phyloP scores from a whole-genome alignment of 1,139 yeast species.

The Hanseniaspora uvarum region DNA sequence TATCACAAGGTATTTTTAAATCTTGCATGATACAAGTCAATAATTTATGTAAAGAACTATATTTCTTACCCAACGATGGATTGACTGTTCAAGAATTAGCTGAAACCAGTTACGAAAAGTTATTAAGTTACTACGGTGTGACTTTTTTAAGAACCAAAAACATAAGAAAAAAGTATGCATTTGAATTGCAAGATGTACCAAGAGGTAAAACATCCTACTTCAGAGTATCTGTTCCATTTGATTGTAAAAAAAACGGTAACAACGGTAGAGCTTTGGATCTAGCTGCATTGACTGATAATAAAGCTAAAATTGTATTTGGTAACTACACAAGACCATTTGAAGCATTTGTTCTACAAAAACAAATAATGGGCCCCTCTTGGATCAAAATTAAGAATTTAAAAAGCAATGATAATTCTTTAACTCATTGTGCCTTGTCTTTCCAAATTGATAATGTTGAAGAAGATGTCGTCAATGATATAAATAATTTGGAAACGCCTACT shows the following conservation, averaged over 20 bases:
- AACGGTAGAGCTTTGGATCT: slow-evolving; percentile 49
- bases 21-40: slow-evolving; percentile 73
- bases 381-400: slow-evolving; percentile 55
- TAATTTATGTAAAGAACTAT: slow-evolving; percentile 62
- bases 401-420: slow-evolving; percentile 43
- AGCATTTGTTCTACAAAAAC: slow-evolving; percentile 69
- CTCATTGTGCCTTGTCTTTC: slow-evolving; percentile 51
- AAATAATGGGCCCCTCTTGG: slow-evolving; percentile 98
- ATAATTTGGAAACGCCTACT: slow-evolving; percentile 43
- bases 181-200: slow-evolving; percentile 75
- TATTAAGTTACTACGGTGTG: slow-evolving; percentile 55
- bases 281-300: slow-evolving; percentile 33
- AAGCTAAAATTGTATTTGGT: slow-evolving; percentile 83
- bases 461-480: slow-evolving; percentile 37
- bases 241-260: slow-evolving; percentile 44
- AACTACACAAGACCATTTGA: slow-evolving; percentile 66
- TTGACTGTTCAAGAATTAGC: slow-evolving; percentile 56
- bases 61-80: slow-evolving; percentile 58
- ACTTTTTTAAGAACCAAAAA: slow-evolving; percentile 59
- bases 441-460: slow-evolving; percentile 38
- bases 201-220: slow-evolving; percentile 61
- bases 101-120: slow-evolving; percentile 59
- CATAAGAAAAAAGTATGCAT: slow-evolving; percentile 70
- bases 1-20: slow-evolving; percentile 45
- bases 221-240: slow-evolving; percentile 65